Evolutionary conservation across 345 rosid species (phyloP).

Genomic region (Syzygium grande): DNA sequence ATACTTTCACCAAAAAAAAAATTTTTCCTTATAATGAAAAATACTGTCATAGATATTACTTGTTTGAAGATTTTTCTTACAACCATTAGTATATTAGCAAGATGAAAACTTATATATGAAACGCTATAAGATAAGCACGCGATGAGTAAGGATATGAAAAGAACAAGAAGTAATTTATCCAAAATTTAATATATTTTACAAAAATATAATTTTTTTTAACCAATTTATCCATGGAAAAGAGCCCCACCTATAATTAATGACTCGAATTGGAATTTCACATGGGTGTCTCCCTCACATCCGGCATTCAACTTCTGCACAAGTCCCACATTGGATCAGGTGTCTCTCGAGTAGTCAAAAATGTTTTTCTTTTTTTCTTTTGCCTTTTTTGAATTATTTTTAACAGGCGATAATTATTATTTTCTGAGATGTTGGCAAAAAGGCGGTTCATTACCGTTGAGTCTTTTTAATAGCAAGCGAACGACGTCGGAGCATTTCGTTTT

Average conservation of each 20-base stretch:
- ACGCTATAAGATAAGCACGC: no score
- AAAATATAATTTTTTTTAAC: neutral
- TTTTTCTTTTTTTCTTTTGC: neutral
- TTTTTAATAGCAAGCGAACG: neutral
- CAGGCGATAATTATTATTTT: neutral
- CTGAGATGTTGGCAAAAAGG: neutral
- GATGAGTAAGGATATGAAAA: neutral
- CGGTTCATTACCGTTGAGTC: neutral
- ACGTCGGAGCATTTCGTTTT: neutral
- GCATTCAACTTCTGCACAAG: neutral
- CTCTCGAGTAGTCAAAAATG: neutral
- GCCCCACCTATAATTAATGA: neutral
- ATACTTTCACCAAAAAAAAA: no score
- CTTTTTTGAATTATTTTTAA: neutral
- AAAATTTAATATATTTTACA: neutral
- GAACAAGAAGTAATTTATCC: neutral
- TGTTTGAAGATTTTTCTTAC: no score
- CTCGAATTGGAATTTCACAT: neutral
- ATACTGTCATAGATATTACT: no score
- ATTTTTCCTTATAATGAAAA: no score
- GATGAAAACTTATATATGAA: no score
- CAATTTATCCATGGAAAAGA: no score
- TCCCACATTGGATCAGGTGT: neutral
- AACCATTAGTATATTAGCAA: no score
- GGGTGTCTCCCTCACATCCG: neutral